Evolutionary conservation across 2,329 filamentous ascomycete species (phyloP), one percentile per base, ranked within the genome.

Genomic region (Colletotrichum tanaceti): DNA sequence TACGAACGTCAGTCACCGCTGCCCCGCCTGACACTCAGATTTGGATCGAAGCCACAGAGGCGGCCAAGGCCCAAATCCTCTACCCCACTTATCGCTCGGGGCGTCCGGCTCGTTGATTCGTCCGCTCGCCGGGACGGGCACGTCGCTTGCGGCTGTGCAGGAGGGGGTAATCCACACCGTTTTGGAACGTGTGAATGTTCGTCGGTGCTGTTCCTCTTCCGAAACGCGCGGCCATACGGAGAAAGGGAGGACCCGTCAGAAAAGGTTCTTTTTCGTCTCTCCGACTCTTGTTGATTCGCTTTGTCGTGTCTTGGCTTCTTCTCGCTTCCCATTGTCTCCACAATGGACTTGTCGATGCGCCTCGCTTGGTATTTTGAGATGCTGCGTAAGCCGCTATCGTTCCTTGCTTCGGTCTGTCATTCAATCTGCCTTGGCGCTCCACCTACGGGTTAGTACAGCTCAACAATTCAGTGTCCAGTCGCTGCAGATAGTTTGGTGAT

Each of bases 171-270:
- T 39, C 65, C 35, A 50, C 24, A 58, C 52, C 44, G 55, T 65
- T 43, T 65, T 55, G 44, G 62, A 68, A 65, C 47, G 16, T 22
- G 14, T 22, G 14, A 53, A 32, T 32, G 28, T 32, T 32, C 20
- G 50, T 32, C n/a, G n/a, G n/a, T 53, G 10, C 22, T 41, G 55
- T 46, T 60, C 39, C 28, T 46, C n/a, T 58, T 47, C 61, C 54
- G 55, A 61, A 66, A 68, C 65, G 55, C 65, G 65, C 63, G 65
- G 62, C 66, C 62, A 57, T n/a, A 66, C 60, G 61, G 53, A 22
- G 16, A 18, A 28, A 44, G 32, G 18, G 28, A 9, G 16, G 41
- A 38, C 43, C 28, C 39, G 43, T 49, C 14, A 28, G 22, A 14
- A 47, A 3, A 22, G 2, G 5, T 9, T 9, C 18, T 2, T 46